Base-by-base conservation (phyloP, 2,329 filamentous ascomycete species). In the Claviceps pazoutovae region DNA sequence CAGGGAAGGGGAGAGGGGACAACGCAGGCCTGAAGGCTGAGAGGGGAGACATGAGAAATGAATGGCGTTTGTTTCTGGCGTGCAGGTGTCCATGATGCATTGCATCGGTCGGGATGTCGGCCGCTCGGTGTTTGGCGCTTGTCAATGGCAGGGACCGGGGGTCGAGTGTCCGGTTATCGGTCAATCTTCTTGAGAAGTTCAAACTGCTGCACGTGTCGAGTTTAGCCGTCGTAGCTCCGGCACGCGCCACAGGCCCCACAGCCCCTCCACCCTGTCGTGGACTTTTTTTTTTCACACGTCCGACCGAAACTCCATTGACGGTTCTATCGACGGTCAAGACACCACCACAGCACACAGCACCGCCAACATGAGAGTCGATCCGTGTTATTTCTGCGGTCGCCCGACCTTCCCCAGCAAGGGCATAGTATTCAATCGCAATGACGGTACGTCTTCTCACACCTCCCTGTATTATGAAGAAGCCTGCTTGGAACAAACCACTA, bases 341-440 rank as follows among this genome's bases (percentile, higher is more conserved):
- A 26, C 14, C 21, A 45, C 43, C 43, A n/a, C 43, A 14, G 26
- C 30, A 34, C 51, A n/a, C 43, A 14, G 26, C 30, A 34, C 51
- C 30, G 30, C 30, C 30, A 71, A 69, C 62, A 71, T 50, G 49
- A 51, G 49, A 51, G 49, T 72, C 61, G 70, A 72, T 57, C 67
- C 68, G 45, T 73, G 70, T 60, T 71, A 68, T 58, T 73, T 72
- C 54, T 73, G 70, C 64, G 68, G 67, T 60, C 67, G 73, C 57
- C 73, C 74, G 59, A 69, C 73, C 51, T 77, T 75, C 60, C 74
- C 74, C 45, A 73, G 71, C 66, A 80, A 79, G 66, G 75, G 76
- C 55, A 79, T 79, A 46, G 68, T 66, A 21, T 75, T 75, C 61
- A 69, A 73, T 54, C 67, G 73, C 51, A 75, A 75, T 58, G 73